Evolutionary conservation across 2,329 filamentous ascomycete species (phyloP).

Genomic region (Hymenoscyphus occultus): DNA sequence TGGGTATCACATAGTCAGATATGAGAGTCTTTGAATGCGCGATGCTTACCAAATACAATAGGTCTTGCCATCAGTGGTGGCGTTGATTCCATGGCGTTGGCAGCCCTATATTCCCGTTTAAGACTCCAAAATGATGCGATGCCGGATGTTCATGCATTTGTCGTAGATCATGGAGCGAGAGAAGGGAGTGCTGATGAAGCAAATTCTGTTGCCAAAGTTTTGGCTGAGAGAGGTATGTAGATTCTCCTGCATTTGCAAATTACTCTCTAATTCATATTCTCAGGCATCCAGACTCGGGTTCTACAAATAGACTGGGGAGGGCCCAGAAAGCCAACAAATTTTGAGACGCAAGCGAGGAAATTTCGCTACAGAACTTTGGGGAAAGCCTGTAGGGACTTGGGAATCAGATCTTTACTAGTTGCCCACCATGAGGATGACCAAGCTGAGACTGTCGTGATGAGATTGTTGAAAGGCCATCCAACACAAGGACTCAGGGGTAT

Average conservation of each 20-base stretch:
- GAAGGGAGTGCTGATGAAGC: slow-evolving; percentile 53
- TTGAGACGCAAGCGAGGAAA: slow-evolving; percentile 74
- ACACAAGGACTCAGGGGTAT: slow-evolving; percentile 74
- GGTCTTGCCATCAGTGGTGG: slow-evolving; percentile 86
- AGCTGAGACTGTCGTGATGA: slow-evolving; percentile 83
- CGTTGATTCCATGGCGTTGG: slow-evolving; percentile 96
- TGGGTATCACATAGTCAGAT: neutral
- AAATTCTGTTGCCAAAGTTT: slow-evolving; percentile 41
- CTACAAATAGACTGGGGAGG: slow-evolving; percentile 51
- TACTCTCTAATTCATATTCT: slow-evolving; percentile 2
- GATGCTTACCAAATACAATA: slow-evolving; percentile 34
- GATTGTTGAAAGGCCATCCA: slow-evolving; percentile 64
- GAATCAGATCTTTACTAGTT: slow-evolving; percentile 63
- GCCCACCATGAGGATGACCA: slow-evolving; percentile 91
- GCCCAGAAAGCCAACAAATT: slow-evolving; percentile 49
- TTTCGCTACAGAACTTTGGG: slow-evolving; percentile 73
- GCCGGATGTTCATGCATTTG: slow-evolving; percentile 42
- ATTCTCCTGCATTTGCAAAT: neutral
- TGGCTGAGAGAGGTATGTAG: slow-evolving; percentile 27
- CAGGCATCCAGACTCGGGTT: slow-evolving; percentile 32
- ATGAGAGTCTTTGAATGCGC: neutral
- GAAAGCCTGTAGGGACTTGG: slow-evolving; percentile 48
- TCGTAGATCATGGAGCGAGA: slow-evolving; percentile 59
- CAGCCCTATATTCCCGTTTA: slow-evolving; percentile 62
- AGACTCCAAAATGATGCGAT: slow-evolving; percentile 3